Conservation (phyloP, 2,329 filamentous ascomycete species). For the Botrytis fabae region DNA sequence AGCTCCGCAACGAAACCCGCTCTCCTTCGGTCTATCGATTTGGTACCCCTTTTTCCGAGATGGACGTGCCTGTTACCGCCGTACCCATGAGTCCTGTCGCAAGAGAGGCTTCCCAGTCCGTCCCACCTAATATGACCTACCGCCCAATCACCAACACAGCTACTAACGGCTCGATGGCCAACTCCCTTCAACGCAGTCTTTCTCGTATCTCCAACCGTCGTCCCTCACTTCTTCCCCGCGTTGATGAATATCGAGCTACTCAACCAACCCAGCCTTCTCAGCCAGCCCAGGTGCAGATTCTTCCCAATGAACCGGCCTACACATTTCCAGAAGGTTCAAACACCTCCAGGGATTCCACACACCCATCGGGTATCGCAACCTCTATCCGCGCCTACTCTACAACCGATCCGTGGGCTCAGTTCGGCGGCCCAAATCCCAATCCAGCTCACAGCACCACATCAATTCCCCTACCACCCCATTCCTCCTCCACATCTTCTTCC, state of each 20-base stretch:
- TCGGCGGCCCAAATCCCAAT: constrained; percentile 14
- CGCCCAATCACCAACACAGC: constrained; percentile 43
- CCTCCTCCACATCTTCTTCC: constrained; percentile 26
- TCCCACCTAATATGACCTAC: constrained; percentile 91
- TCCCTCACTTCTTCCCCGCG: constrained; percentile 69
- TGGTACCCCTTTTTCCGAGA: constrained; percentile 85
- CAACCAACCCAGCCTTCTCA: constrained; percentile 1
- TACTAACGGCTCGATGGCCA: constrained; percentile 19
- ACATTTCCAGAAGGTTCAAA: constrained; percentile 7
- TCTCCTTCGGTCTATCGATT: constrained; percentile 70
- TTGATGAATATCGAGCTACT: constrained; percentile 61
- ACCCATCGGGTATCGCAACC: not conserved
- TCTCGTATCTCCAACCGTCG: constrained; percentile 58
- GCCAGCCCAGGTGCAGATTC: not conserved
- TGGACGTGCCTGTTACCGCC: constrained; percentile 81
- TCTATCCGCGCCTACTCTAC: constrained; percentile 20
- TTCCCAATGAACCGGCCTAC: constrained; percentile 2
- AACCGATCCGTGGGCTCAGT: constrained; percentile 20
- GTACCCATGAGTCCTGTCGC: constrained; percentile 70
- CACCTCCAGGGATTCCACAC: not conserved
- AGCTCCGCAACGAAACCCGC: constrained; percentile 50
- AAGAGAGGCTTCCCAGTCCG: constrained; percentile 82
- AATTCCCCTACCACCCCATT: constrained; percentile 26
- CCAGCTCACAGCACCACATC: constrained; percentile 37
- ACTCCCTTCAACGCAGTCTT: constrained; percentile 32